Evolutionary conservation across 2,329 filamentous ascomycete species (phyloP), one percentile per base, ranked within the genome.

Genomic region (Pseudocercospora cruenta): DNA sequence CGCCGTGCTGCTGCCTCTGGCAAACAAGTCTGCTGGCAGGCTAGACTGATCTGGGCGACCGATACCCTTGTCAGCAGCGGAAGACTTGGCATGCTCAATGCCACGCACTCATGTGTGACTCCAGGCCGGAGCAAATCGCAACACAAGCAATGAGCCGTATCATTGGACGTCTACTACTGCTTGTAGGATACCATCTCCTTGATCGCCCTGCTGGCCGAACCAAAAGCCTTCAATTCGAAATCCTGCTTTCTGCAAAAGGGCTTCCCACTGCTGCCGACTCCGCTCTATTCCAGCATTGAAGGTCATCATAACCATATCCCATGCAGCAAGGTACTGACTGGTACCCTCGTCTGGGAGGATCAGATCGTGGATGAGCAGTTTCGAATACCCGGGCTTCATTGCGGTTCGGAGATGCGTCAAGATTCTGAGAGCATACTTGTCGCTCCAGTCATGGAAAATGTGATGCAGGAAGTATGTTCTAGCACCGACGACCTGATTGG

Each of bases 241-340:
- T 21, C 47, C 47, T 19, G 43, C 54, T 36, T 26, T 59, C 19
- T n/a, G 21, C 62, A 63, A 22, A 9, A 63, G 39, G n/a, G 31
- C 36, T 26, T 58, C 62, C 62, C 62, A 63, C 54, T 63, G 51
- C 26, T 31, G 24, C 12, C 54, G n/a, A 39, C 54, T 55, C 9
- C 62, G 22, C 43, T 63, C 62, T 12, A 58, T 58, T n/a, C 54
- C 54, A 7, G 62, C 62, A 21, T 63, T 63, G 43, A 63, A 63
- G 9, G 39, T 63, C 21, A 58, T 51, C 62, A 63, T 63, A 3
- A 59, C 54, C 62, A 63, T 4, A 9, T 63, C 62, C 28, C 53
- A 53, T 10, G 24, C 54, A 10, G 54, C 53, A 33, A 58, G 51
- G 22, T 53, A 45, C 26, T 49, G 19, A 19, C 47, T 49, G 9